Evolutionary conservation across 768 basidiomycete species (phyloP), one percentile per base, ranked within the genome.

Genomic region (Filobasidium floriforme): DNA sequence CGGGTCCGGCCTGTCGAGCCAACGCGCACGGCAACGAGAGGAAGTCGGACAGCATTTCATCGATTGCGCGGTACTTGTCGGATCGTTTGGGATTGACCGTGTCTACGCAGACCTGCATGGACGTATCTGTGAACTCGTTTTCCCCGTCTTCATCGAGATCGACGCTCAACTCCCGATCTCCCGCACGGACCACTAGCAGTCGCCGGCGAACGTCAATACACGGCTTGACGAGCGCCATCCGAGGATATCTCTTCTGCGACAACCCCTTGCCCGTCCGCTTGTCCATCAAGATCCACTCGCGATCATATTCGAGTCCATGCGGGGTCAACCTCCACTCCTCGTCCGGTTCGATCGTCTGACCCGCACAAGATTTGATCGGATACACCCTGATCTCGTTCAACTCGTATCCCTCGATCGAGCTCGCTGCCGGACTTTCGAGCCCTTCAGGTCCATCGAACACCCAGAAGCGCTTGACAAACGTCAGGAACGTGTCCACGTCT

Each of bases 341-440:
- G 0, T 41, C n/a, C 7, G 59, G 29, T 5, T 26, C 15, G 49
- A 73, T 19, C 1, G 59, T 44, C 24, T 73, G 73, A 0, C 65
- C 66, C 1, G 67, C 69, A 55, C 73, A 74, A 7, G 73, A 74
- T 28, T 74, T 74, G 59, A 74, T 74, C 0, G 73, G 73, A 46
- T 74, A 71, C 65, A 68, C 41, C 7, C 44, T 60, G 19, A 67
- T 41, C 43, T 69, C 26, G 1, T n/a, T 24, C 22, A 62, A 26
- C 26, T 43, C 59, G 22, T 62, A 61, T 7, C 51, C 7, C 9
- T 55, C 22, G 22, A 24, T 24, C 54, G 54, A 43, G 41, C 19
- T 24, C 29, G 57, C 24, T 6, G 19, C 12, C 37, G 54, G 54
- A 32, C 54, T 15, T 57, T 24, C 12, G n/a, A 57, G 4, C 4